phyloP scores from a whole-genome alignment of 352 stramenopile genomes.

The Pythium sp. region DNA sequence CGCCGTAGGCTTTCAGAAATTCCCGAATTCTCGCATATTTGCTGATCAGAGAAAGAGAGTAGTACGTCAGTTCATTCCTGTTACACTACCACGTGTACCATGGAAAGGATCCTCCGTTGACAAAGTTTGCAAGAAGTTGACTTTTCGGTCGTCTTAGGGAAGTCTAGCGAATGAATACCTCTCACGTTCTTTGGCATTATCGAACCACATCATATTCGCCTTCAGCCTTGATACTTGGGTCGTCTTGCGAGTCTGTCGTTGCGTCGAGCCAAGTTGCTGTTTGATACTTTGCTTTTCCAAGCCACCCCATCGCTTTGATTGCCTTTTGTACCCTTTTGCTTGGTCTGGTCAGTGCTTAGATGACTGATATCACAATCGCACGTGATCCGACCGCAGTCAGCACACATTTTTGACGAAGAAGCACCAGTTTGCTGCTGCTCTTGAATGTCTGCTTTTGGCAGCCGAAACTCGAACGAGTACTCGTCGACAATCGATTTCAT shows the following conservation, averaged over 20 bases:
- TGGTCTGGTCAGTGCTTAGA: neutral
- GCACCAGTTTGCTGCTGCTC: constrained; percentile 35
- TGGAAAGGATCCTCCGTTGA: too few relatives aligned
- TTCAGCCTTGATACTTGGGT: constrained; percentile 1
- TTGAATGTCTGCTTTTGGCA: constrained; percentile 57
- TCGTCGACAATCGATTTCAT: constrained; percentile 56
- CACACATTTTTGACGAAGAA: constrained; percentile 32
- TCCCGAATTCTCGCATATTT: too few relatives aligned
- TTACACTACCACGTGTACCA: too few relatives aligned
- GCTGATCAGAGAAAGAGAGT: too few relatives aligned
- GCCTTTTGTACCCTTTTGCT: neutral
- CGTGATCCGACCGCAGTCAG: constrained; percentile 44
- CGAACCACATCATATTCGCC: neutral
- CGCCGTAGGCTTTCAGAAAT: too few relatives aligned
- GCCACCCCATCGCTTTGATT: neutral
- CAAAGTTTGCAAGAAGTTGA: too few relatives aligned
- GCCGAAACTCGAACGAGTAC: constrained; percentile 53
- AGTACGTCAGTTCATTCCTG: too few relatives aligned
- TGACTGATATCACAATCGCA: constrained; percentile 35
- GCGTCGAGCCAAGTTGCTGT: neutral
- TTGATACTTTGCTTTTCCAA: neutral
- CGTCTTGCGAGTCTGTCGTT: constrained; percentile 3
- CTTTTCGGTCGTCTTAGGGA: neutral
- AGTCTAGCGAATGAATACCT: neutral
- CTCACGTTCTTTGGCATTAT: neutral